A percentile compares a stretch with the other conserved stretches of the same genome.
Evolutionary conservation across 768 basidiomycete genomes (phyloP).

Genomic region (Macrolepiota albuminosa): DNA sequence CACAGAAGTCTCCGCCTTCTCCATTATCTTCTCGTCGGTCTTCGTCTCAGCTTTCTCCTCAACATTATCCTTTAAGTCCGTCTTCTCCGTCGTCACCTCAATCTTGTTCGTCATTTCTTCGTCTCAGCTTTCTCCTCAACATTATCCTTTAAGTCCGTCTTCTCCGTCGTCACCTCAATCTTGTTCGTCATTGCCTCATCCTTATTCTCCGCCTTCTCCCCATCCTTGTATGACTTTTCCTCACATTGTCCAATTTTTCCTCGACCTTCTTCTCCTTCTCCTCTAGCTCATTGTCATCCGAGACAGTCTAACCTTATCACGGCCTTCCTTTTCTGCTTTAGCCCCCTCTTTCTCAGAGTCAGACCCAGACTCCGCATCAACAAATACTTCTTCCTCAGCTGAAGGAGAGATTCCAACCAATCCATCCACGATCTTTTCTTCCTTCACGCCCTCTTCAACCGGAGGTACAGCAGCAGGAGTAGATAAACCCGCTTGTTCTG

Average conservation of each 20-base stretch:
- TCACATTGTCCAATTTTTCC: slow-evolving; percentile 1
- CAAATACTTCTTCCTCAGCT: slow-evolving; percentile 5
- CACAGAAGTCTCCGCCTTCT: background rate
- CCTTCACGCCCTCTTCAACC: background rate
- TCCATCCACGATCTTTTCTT: background rate
- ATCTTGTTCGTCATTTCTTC: too few species aligned
- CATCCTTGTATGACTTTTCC: background rate
- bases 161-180: too few species aligned
- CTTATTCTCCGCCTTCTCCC: slow-evolving; percentile 3
- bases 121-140: background rate
- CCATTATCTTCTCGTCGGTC: background rate
- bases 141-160: background rate
- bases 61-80: too few species aligned
- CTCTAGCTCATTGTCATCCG: background rate
- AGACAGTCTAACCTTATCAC: background rate
- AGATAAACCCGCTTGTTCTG: background rate
- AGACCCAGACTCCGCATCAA: slow-evolving; percentile 7
- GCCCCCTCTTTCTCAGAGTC: slow-evolving; percentile 4
- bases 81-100: too few species aligned
- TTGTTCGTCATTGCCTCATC: background rate
- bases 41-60: background rate
- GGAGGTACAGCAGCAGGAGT: background rate
- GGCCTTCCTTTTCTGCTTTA: background rate
- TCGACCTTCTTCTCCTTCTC: slow-evolving; percentile 1
- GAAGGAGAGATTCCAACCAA: background rate